phyloP scores from a whole-genome alignment of 768 basidiomycete species.

The Tulasnella sp. region DNA sequence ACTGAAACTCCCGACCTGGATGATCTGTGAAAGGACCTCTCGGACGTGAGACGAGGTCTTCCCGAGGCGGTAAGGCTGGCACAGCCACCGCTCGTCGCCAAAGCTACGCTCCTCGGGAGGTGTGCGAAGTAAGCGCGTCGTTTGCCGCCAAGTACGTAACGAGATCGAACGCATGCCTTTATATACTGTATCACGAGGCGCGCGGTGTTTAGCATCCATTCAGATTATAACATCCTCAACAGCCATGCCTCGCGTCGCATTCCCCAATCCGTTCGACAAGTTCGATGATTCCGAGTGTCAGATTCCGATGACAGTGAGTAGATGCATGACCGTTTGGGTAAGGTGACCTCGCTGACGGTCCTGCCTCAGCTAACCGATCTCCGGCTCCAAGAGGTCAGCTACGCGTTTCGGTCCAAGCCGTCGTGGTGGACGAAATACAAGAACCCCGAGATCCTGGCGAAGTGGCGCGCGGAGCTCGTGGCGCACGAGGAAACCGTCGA shows the following conservation, averaged over 20 bases:
- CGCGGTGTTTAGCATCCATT: too few relatives aligned
- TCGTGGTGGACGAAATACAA: constrained; percentile 1
- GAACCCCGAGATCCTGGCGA: not conserved
- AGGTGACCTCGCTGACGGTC: not conserved
- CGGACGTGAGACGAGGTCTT: too few relatives aligned
- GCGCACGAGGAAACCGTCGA: not conserved
- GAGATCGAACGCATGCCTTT: too few relatives aligned
- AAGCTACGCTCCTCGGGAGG: too few relatives aligned
- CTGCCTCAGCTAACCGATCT: not conserved
- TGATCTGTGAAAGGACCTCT: too few relatives aligned
- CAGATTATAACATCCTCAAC: not conserved
- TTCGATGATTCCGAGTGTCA: not conserved
- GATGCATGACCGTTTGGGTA: not conserved
- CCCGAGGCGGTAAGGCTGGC: too few relatives aligned
- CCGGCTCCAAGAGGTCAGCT: not conserved
- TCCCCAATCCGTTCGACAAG: not conserved
- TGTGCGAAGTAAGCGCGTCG: too few relatives aligned
- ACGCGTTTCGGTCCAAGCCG: not conserved
- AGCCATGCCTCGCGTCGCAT: not conserved
- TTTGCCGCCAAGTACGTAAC: too few relatives aligned
- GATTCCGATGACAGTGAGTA: not conserved
- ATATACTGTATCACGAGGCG: too few relatives aligned
- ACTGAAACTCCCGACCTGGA: too few relatives aligned
- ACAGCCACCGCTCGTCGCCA: too few relatives aligned
- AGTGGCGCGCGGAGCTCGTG: not conserved